Evolutionary conservation across 305 asterid genomes (phyloP), one percentile per base, ranked within the genome.

Genomic region (Fraxinus angustifolia): DNA sequence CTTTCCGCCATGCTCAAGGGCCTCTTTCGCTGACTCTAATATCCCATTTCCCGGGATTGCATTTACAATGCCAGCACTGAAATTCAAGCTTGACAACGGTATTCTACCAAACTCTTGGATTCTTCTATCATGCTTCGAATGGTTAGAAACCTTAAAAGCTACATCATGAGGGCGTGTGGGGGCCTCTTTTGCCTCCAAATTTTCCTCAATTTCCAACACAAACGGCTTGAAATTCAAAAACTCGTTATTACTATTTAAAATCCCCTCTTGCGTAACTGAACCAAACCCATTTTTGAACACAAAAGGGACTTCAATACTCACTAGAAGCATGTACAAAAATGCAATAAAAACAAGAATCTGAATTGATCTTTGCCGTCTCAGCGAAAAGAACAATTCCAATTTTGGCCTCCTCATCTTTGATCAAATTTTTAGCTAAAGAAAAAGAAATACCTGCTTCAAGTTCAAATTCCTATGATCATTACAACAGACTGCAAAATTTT

Each of bases 11-110:
- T 90, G 78, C 10, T 87, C 88, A 67, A 93, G 87, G 1, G 99
- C 99, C 71, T 92, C 94, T 38, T 79, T 91, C 0, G 98, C 98
- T 0, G 92, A 86, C 84, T 87, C 90, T 67, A 85, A 82, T 82
- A 93, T 92, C 82, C 92, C 97, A 75, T 86, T 86, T 23, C 87
- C 86, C 2, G 79, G 79, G 75, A 83, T 81, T 56, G 84, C 84
- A 81, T 90, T 87, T 19, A 50, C 90, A 78, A 82, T 83, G 80
- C 85, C 88, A 14, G 89, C 89, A 38, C 89, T 88, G 85, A 94
- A 90, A 82, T 88, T 87, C 89, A 96, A 90, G 85, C 81, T 85
- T 17, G 99, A 89, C 4, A 96, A 84, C 0, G 90, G 86, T 11
- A 68, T 72, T 31, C 23, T 85, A 1, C 45, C 71, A 21, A 88